These are phyloP conservation scores for Arabidopsis arenosa DNA, from an alignment of 345 rosid species.

Conservation along the genomic window DNA sequence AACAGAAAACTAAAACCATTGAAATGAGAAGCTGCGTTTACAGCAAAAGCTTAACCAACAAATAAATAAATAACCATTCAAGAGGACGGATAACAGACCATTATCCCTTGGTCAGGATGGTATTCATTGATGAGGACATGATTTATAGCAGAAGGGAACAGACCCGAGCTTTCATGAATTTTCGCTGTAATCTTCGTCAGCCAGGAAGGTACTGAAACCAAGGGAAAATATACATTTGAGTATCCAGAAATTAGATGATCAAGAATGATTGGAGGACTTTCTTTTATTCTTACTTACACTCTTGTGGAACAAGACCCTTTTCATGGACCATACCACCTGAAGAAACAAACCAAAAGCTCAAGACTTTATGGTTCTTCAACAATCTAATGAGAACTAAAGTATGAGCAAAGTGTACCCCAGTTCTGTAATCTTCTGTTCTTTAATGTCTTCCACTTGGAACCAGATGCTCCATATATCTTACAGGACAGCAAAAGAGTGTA, in stretches of 20 bases:
- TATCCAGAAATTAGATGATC: background rate
- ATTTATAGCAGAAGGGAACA: slow-evolving; percentile 76
- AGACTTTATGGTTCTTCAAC: slow-evolving; percentile 8
- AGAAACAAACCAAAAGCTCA: slow-evolving; percentile 24
- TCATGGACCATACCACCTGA: slow-evolving; percentile 96
- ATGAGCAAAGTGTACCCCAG: slow-evolving; percentile 59
- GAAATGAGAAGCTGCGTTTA: slow-evolving; percentile 6
- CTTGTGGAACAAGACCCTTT: slow-evolving; percentile 93
- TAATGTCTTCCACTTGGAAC: slow-evolving; percentile 81
- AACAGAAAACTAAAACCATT: background rate
- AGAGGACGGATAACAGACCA: slow-evolving; percentile 51
- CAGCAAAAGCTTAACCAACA: background rate
- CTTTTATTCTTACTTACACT: slow-evolving; percentile 55
- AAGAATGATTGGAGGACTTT: background rate
- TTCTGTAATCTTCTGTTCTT: slow-evolving; percentile 91
- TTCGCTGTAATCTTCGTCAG: slow-evolving; percentile 63
- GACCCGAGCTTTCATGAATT: slow-evolving; percentile 65
- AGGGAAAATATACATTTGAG: slow-evolving; percentile 14
- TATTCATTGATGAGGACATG: slow-evolving; percentile 94
- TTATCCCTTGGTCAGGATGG: slow-evolving; percentile 85
- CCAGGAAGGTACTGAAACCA: slow-evolving; percentile 79
- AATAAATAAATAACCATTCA: background rate
- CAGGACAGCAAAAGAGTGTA: background rate
- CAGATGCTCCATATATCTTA: slow-evolving; percentile 74
- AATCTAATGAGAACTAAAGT: background rate